Base-by-base conservation (phyloP, 441 rosid genomes). In the Corymbia calophylla region DNA sequence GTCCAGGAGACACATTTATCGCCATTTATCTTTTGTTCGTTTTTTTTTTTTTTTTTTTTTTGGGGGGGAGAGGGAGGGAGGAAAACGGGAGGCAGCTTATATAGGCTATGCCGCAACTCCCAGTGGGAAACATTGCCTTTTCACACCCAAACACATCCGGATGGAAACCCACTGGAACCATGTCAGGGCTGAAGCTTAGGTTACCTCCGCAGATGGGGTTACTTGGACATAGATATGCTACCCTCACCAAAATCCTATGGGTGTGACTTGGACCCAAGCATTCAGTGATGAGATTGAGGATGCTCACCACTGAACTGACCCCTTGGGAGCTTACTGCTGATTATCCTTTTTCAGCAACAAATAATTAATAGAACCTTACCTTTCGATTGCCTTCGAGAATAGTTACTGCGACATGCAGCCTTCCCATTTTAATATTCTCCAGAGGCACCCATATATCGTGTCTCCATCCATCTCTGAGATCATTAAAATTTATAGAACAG, bases 381-480 rank as follows among this genome's bases (percentile, higher is more conserved):
- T 95, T 95, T 70, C 87, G 64, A 23, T 88, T 93, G 53, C 88
- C 92, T 93, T 96, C 97, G 32, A 92, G 70, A 39, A 97, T 95
- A 11, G 98, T 96, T 66, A 98, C 90, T 13, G 98, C 98, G 55
- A 97, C 95, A 90, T 94, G 98, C 93, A 98, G 91, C 93, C 98
- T 95, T 87, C 99, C 99, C 89, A 91, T 95, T 93, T 94, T 97
- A 70, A 95, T 92, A 91, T 96, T 93, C 94, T 94, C 93, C 89
- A 98, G 99, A 88, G 98, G 93, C 91, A 96, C 70, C 99, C 99
- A 96, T 96, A 94, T 93, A 88, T 97, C 98, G 39, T 93, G 96
- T 90, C 98, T 95, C 92, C 92, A 95, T 49, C 97, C 96, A 87
- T 94, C 97, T 89, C 95, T 92, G 55, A 94, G 90, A 87, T 96